A percentile compares a stretch with the other conserved stretches of the same genome.
phyloP scores from a whole-genome alignment of 345 rosid genomes.

The Noccaea bulbosa region DNA sequence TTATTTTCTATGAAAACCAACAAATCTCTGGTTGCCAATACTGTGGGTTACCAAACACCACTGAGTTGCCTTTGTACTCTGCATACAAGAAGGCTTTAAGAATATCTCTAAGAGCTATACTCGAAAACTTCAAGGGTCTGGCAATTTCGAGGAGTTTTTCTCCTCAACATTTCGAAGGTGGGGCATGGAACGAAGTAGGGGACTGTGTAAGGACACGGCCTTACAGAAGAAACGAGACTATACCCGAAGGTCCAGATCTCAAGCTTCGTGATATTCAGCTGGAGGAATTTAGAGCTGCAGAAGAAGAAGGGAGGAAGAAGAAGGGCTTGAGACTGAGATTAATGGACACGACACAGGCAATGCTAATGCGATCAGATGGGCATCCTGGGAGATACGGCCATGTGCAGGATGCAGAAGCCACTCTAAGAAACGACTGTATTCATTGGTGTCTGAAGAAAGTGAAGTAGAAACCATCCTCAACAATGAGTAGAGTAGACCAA shows the following conservation, averaged over 20 bases:
- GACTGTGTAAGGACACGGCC: conserved; percentile 66
- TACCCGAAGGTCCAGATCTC: conserved; percentile 51
- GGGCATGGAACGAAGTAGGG: conserved; percentile 76
- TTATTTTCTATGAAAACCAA: conserved; percentile 56
- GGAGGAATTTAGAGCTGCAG: conserved; percentile 67
- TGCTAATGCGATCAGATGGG: conserved; percentile 73
- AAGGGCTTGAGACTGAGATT: conserved; percentile 58
- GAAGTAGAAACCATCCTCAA: conserved; percentile 24
- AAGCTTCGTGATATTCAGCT: conserved; percentile 69
- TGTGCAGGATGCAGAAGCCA: conserved; percentile 46
- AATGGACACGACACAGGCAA: conserved; percentile 66
- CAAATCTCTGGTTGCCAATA: conserved; percentile 64
- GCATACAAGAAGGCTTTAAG: conserved; percentile 68
- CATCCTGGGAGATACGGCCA: conserved; percentile 78
- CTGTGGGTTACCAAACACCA: conserved; percentile 56
- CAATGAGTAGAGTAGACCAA: conserved; percentile 4
- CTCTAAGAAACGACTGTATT: conserved; percentile 59
- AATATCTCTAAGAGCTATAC: conserved; percentile 62
- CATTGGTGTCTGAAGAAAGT: conserved; percentile 80
- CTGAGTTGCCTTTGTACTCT: conserved; percentile 57
- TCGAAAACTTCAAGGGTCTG: conserved; percentile 60
- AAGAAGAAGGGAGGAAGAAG: conserved; percentile 54
- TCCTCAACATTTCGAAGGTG: conserved; percentile 80
- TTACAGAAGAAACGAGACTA: conserved; percentile 60
- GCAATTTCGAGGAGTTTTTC: conserved; percentile 70